A percentile compares a stretch with the other conserved stretches of the same genome.
These are phyloP conservation scores for Sporothrix protearum DNA, from an alignment of 2,329 filamentous ascomycete genomes.

Conservation along the genomic window DNA sequence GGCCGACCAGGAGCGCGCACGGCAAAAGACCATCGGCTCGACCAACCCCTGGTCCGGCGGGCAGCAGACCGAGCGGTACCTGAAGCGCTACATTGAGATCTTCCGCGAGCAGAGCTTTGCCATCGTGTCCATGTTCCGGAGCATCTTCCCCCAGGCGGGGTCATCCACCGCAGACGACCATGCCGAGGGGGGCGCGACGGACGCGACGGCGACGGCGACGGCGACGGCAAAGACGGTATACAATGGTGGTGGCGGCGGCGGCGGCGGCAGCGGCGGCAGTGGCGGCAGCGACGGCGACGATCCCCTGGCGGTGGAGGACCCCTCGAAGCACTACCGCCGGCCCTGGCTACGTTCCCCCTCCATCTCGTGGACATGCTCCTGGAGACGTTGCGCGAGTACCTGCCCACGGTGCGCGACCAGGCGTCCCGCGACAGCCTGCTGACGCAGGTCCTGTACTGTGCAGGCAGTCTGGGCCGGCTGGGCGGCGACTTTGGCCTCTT, in stretches of 20 bases:
- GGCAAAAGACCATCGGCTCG: conserved; percentile 40
- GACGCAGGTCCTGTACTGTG: conserved; percentile 90
- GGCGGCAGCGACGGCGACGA: too few relatives aligned
- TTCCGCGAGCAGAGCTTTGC: conserved; percentile 97
- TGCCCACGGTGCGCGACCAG: conserved; percentile 77
- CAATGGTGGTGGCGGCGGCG: background rate
- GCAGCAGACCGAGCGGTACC: conserved; percentile 87
- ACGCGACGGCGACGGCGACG: background rate
- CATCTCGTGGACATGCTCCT: conserved; percentile 78
- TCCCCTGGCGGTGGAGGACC: conserved; percentile 34
- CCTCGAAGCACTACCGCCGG: conserved; percentile 64
- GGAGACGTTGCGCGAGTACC: conserved; percentile 69
- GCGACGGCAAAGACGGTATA: background rate
- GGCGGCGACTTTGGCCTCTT: conserved; percentile 92
- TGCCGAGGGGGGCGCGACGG: conserved; percentile 20
- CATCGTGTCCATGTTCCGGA: conserved; percentile 90
- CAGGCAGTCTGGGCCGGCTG: conserved; percentile 81
- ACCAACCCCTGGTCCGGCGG: conserved; percentile 60
- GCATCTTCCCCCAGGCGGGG: conserved; percentile 72
- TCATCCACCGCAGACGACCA: too few relatives aligned
- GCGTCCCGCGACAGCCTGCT: conserved; percentile 79
- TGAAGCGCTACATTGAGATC: conserved; percentile 95
- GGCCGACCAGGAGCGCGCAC: conserved; percentile 74
- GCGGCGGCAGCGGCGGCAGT: background rate
- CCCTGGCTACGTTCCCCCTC: conserved; percentile 77